A percentile compares a stretch with the other conserved stretches of the same genome.
These are phyloP conservation scores for Rhytidiadelphus loreus DNA, from an alignment of 225 moss, liverwort and hornwort species.

Conservation along the genomic window DNA sequence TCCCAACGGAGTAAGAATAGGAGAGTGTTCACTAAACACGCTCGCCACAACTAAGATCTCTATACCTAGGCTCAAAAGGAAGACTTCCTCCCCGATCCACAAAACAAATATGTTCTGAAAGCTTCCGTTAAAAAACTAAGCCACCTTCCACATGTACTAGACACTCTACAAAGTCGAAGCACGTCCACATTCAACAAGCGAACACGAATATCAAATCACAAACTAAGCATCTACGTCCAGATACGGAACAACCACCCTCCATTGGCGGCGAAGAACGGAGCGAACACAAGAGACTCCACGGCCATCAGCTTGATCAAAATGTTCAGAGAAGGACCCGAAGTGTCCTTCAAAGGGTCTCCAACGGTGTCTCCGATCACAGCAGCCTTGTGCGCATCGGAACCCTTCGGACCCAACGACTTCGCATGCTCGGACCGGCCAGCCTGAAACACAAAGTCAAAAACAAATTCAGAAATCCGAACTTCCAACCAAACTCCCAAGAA, in stretches of 20 bases:
- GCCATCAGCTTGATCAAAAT: constrained; percentile 67
- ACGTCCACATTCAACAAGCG: background rate
- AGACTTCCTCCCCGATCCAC: background rate
- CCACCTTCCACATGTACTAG: background rate
- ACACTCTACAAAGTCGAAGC: too few species aligned
- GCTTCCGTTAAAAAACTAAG: background rate
- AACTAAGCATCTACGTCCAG: background rate
- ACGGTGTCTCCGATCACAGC: constrained; percentile 66
- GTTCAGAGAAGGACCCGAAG: constrained; percentile 55
- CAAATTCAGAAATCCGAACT: background rate
- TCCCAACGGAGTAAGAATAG: background rate
- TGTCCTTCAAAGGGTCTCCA: constrained; percentile 64
- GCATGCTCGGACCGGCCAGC: constrained; percentile 51
- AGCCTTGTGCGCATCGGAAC: constrained; percentile 58
- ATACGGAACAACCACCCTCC: constrained; percentile 55
- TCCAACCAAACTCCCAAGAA: too few species aligned
- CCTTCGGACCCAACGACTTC: constrained; percentile 49
- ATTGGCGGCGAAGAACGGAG: constrained; percentile 52
- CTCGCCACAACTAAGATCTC: background rate
- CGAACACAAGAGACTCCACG: constrained; percentile 54
- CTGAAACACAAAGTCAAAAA: background rate
- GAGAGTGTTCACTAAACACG: constrained; percentile 5
- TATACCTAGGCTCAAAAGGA: background rate
- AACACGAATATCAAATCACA: background rate
- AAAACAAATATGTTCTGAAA: background rate